phyloP scores from a whole-genome alignment of 768 basidiomycete species.

The Piloderma croceum region DNA sequence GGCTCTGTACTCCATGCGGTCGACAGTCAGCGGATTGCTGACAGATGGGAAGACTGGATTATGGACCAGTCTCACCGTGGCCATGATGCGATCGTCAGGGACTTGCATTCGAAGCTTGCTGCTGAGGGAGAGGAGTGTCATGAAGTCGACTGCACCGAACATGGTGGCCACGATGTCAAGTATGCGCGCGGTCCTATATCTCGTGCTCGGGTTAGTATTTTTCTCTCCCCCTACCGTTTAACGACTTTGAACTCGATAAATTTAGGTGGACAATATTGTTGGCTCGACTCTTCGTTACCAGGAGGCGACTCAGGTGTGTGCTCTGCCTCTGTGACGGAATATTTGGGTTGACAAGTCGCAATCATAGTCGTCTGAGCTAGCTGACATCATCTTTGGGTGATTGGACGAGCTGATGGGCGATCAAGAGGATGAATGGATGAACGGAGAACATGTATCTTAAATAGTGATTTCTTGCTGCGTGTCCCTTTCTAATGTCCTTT shows the following conservation, averaged over 20 bases:
- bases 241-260: slow-evolving; percentile 3
- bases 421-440: no score
- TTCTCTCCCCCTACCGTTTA: slow-evolving; percentile 4
- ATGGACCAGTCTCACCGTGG: slow-evolving; percentile 4
- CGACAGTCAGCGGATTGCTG: slow-evolving; percentile 4
- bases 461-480: no score
- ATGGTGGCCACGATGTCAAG: slow-evolving; percentile 6
- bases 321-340: slow-evolving; percentile 1
- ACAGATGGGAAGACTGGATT: slow-evolving; percentile 7
- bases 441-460: no score
- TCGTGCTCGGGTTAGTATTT: slow-evolving; percentile 9
- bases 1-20: slow-evolving; percentile 5
- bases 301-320: slow-evolving; percentile 3
- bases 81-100: slow-evolving; percentile 5
- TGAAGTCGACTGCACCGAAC: slow-evolving; percentile 8
- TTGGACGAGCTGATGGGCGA: no score
- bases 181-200: slow-evolving; percentile 5
- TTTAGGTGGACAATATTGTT: slow-evolving; percentile 7
- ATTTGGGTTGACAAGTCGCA: slow-evolving; percentile 1
- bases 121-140: slow-evolving; percentile 9
- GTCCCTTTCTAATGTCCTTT: no score
- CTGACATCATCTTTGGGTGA: slow-evolving; percentile 3
- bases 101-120: slow-evolving; percentile 8
- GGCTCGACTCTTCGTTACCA: slow-evolving; percentile 2
- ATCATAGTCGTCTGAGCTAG: slow-evolving; percentile 2